Evolutionary conservation across 2,329 filamentous ascomycete genomes (phyloP), one percentile per base, ranked within the genome.

Genomic region (Penicillium nordicum): DNA sequence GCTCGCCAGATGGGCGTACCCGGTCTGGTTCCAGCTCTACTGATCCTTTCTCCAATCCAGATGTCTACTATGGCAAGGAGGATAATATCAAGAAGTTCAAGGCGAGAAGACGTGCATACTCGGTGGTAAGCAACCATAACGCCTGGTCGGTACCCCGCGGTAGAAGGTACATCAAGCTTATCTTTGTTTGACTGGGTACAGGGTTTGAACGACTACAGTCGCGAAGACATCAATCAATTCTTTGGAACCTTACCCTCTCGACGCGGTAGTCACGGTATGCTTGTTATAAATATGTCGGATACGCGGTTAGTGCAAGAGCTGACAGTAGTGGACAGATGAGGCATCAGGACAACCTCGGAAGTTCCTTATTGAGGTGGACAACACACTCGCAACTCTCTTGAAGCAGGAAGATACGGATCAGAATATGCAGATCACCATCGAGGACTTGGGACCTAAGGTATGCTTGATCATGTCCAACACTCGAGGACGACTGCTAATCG

Each of bases 381-480:
- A 85, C 23, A 97, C 92, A 0, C 82, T 96, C 55, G 83, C 92
- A 69, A 87, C 84, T 57, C 81, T 99, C 43, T 81, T 91, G 59
- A 84, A 85, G 37, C 88, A 93, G 63, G 94, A 99, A 74, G 94
- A 99, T 70, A 95, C 92, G 30, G 92, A 99, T 75, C 81, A 84
- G 55, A 97, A 99, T 74, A 90, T 91, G 81, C 92, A 97, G 74
- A 99, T 99, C 73, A 99, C 94, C 30, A 96, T 97, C 67, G 94
- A 97, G 70, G 94, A 99, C 76, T 84, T 85, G 62, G 94, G 94
- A 0, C 93, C 94, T 48, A 99, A 97, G 82, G 89, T 88, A 69
- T 43, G 61, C 37, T 50, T 16, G 14, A 29, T 40, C 18, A 18
- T 34, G 4, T n/a, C 21, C 25, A 34, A 38, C 29, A 18, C 12